These are phyloP conservation scores for Sclerotinia nivalis DNA, from an alignment of 2,329 filamentous ascomycete genomes.

Conservation along the genomic window DNA sequence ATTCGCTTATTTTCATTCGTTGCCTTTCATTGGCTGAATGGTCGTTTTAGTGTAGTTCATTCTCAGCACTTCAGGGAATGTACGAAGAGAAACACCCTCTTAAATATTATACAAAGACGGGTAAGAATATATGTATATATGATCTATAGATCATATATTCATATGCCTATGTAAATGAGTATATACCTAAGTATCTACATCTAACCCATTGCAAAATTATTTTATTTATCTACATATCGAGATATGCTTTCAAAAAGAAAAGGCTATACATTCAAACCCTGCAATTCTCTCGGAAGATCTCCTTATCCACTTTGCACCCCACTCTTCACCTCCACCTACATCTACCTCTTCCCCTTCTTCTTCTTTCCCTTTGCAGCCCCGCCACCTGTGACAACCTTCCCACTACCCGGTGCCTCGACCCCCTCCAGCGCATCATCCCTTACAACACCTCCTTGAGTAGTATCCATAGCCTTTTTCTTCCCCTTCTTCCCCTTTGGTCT, in stretches of 20 bases:
- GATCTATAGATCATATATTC: no score
- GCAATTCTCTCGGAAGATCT: background rate
- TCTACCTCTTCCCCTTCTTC: conserved; percentile 53
- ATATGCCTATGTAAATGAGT: no score
- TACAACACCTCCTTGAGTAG: conserved; percentile 83
- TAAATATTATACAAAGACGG: no score
- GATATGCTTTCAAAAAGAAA: no score
- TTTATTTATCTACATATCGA: background rate
- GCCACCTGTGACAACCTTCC: conserved; percentile 63
- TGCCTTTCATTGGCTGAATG: no score
- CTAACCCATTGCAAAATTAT: background rate
- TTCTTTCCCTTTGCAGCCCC: conserved; percentile 38
- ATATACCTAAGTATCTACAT: no score
- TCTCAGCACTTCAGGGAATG: no score
- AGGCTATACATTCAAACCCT: no score
- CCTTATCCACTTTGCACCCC: background rate
- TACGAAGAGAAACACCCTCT: no score
- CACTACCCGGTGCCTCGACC: conserved; percentile 61
- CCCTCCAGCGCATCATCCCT: conserved; percentile 70
- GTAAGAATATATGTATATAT: no score
- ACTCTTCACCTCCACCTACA: conserved; percentile 32
- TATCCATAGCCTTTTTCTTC: conserved; percentile 74
- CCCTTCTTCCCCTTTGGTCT: conserved; percentile 90
- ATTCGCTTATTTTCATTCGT: no score
- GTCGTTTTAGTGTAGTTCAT: no score